Evolutionary conservation across 2,329 filamentous ascomycete genomes (phyloP).

Genomic region (Pseudogymnoascus sp.): DNA sequence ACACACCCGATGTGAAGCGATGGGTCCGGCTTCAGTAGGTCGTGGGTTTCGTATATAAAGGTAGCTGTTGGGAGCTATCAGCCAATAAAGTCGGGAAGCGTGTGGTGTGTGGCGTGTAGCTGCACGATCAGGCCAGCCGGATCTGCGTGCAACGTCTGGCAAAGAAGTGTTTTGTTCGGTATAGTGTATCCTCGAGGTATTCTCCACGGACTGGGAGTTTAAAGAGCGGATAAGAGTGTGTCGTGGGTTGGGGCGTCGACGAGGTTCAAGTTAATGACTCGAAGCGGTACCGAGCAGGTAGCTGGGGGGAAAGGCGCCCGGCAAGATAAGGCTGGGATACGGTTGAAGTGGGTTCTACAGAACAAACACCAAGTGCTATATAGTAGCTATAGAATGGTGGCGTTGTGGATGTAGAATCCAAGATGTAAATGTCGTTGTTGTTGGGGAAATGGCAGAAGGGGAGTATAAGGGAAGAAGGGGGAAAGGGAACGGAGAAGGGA

Average conservation of each 20-base stretch:
- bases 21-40: background rate
- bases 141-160: constrained; percentile 5
- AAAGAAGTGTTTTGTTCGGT: background rate
- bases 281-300: background rate
- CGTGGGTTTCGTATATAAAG: constrained; percentile 5
- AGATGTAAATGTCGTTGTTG: background rate
- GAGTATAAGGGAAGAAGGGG: background rate
- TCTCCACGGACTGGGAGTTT: background rate
- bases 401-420: background rate
- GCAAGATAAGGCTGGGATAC: constrained; percentile 5
- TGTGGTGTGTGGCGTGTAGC: background rate
- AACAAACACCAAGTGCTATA: background rate
- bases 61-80: constrained; percentile 4
- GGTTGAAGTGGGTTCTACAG: constrained; percentile 1
- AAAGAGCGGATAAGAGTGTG: background rate
- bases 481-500: background rate
- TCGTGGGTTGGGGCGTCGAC: background rate
- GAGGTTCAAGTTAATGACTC: constrained; percentile 7
- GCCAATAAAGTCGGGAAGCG: background rate
- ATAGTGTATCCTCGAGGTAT: constrained; percentile 4
- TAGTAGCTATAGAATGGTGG: background rate
- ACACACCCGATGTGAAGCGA: constrained; percentile 2
- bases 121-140: constrained; percentile 6
- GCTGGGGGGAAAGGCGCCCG: background rate
- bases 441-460: background rate